phyloP scores from a whole-genome alignment of 441 rosid species.

The Gossypium davidsonii region DNA sequence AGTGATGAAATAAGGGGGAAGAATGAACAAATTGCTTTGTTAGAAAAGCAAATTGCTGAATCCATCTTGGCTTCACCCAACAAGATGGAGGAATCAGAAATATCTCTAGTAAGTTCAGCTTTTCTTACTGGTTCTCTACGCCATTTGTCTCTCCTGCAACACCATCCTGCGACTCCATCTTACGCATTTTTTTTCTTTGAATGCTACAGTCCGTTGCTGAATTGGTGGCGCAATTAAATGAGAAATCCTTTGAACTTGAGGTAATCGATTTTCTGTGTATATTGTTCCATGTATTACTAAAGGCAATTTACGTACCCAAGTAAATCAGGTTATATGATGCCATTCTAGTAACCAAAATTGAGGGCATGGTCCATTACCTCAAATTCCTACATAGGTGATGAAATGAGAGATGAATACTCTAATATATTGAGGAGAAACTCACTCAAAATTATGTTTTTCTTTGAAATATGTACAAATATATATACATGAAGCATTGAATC shows the following conservation, averaged over 20 bases:
- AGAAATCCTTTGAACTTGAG: constrained; percentile 96
- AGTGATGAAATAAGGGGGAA: constrained; percentile 63
- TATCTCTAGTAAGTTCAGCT: constrained; percentile 46
- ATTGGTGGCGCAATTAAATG: constrained; percentile 70
- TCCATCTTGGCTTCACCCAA: constrained; percentile 49
- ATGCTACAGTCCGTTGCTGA: constrained; percentile 68
- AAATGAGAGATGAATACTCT: background rate
- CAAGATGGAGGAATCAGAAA: constrained; percentile 57
- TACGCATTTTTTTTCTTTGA: constrained; percentile 13
- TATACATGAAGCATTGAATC: background rate
- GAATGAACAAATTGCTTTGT: constrained; percentile 63
- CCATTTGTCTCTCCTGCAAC: constrained; percentile 10
- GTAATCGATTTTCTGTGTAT: constrained; percentile 36
- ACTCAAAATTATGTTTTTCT: background rate
- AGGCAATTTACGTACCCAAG: background rate
- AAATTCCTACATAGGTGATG: background rate
- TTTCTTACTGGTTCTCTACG: background rate
- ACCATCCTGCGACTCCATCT: constrained; percentile 10
- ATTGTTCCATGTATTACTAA: background rate
- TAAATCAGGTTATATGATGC: background rate
- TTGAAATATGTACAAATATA: background rate
- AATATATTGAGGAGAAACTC: background rate
- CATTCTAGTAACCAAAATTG: background rate
- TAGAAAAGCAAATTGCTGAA: constrained; percentile 74
- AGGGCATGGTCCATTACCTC: background rate